Conservation (phyloP, 192 early-diverging fungal genomes). For the Geranomyces michiganensis region DNA sequence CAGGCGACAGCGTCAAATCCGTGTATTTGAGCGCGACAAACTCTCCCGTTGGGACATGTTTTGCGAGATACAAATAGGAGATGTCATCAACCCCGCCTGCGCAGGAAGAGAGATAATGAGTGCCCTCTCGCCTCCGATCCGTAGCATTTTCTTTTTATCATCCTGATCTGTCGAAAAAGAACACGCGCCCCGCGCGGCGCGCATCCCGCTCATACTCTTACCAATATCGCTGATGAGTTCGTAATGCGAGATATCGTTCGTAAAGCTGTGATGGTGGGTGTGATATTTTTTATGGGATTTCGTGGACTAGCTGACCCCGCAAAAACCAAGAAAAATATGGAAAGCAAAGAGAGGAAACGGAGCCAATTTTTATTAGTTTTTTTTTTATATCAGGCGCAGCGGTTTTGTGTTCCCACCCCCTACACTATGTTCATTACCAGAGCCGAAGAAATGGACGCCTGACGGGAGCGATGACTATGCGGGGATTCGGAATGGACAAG, state of each 20-base stretch:
- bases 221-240: slow-evolving; percentile 56
- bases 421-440: too few relatives aligned
- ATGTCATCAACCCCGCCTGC: slow-evolving; percentile 65
- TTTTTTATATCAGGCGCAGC: too few relatives aligned
- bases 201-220: too few relatives aligned
- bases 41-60: slow-evolving; percentile 53
- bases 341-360: too few relatives aligned
- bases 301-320: not conserved
- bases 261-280: slow-evolving; percentile 11
- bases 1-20: slow-evolving; percentile 57
- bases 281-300: slow-evolving; percentile 2
- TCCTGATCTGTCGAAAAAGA: not conserved
- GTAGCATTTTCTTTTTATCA: not conserved
- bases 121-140: too few relatives aligned
- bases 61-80: slow-evolving; percentile 59
- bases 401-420: too few relatives aligned
- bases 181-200: not conserved
- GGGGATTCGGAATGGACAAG: too few relatives aligned
- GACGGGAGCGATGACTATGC: too few relatives aligned
- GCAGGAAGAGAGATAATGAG: not conserved
- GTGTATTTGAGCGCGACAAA: slow-evolving; percentile 60
- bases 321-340: too few relatives aligned
- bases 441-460: too few relatives aligned
- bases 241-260: slow-evolving; percentile 46
- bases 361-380: too few relatives aligned